Base-by-base conservation (phyloP, 495 filamentous ascomycete genomes). In the Stereocaulon alpinum region DNA sequence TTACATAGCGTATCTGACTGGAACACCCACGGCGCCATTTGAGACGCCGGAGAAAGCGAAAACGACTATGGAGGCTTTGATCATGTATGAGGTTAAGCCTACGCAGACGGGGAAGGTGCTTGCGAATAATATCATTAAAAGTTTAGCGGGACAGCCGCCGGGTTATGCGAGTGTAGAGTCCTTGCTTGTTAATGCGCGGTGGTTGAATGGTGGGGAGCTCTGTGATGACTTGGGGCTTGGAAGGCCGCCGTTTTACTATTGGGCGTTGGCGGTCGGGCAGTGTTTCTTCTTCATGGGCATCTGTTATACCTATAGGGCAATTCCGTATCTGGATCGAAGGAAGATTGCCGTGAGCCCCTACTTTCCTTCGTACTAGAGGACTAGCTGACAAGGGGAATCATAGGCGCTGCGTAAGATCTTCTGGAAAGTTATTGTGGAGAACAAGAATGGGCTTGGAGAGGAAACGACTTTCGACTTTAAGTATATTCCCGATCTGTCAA, bases 61-160 rank as follows among this genome's bases (percentile, higher is more conserved):
- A 61, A 64, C 64, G 0, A 68, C 80, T 42, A 82, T 87, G 80
- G 86, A 89, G 61, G 77, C 77, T 4, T 63, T 86, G 10, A 54
- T 85, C 0, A 61, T 78, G 20, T 69, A 81, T 40, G 86, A 89
- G 66, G 71, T 89, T 49, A 63, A 73, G 27, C 85, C 85, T 0
- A 79, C 81, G 0, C 64, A 71, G 5, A 84, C 79, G 29, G 84
- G 80, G 1, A 71, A 75, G 40, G 68, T 81, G 6, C 71, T 90
- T 6, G 83, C 83, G 10, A 82, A 81, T 63, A 90, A 91, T 67
- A 84, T 89, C 65, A 81, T 90, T 61, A 73, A 74, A 11, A 75
- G 77, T 37, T 73, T 89, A 1, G 71, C 79, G 56, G 68, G 69
- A n/a, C 76, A 80, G 18, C 78, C 86, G 0, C 82, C 84, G 0